Evolutionary conservation across 2,329 filamentous ascomycete genomes (phyloP).

Genomic region (Ophiocordyceps camponoti-floridani): DNA sequence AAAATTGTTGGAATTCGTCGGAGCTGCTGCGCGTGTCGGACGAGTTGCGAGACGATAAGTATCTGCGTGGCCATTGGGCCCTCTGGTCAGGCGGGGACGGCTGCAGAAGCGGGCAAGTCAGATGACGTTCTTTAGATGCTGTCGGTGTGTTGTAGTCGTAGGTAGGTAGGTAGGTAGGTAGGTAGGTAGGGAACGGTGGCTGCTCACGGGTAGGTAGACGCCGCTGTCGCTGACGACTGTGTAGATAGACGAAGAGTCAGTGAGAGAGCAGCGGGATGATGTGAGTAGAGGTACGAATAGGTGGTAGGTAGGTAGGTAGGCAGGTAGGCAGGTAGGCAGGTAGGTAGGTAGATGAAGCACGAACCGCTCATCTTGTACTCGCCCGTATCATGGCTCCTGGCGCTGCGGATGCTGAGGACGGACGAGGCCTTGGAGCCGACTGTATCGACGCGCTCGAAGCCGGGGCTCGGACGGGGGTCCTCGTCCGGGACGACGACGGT

Average conservation of each 20-base stretch:
- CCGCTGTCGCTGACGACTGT: conserved; percentile 91
- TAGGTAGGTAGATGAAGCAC: too few species aligned
- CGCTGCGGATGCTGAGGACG: conserved; percentile 43
- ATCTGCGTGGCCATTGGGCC: conserved; percentile 51
- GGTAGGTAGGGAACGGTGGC: too few species aligned
- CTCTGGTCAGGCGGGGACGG: conserved; percentile 84
- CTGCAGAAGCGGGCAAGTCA: conserved; percentile 21
- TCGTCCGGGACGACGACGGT: conserved; percentile 30
- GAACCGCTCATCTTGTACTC: conserved; percentile 71
- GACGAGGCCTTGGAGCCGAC: conserved; percentile 44
- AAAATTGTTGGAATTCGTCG: conserved; percentile 80
- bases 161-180: too few species aligned
- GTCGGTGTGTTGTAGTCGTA: too few species aligned
- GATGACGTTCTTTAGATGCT: too few species aligned
- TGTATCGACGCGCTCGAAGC: conserved; percentile 45
- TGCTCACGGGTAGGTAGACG: conserved; percentile 73
- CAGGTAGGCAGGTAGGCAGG: too few species aligned
- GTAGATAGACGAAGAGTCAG: conserved; percentile 1
- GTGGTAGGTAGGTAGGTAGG: too few species aligned
- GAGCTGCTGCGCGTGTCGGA: conserved; percentile 42
- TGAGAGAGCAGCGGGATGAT: background rate
- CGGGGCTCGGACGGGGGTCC: conserved; percentile 23
- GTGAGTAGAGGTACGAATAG: too few species aligned
- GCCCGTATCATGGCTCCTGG: conserved; percentile 42
- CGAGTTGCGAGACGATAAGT: conserved; percentile 32